These are phyloP conservation scores for Malania oleifera DNA, from an alignment of 164 flowering plant genomes.

Conservation along the genomic window DNA sequence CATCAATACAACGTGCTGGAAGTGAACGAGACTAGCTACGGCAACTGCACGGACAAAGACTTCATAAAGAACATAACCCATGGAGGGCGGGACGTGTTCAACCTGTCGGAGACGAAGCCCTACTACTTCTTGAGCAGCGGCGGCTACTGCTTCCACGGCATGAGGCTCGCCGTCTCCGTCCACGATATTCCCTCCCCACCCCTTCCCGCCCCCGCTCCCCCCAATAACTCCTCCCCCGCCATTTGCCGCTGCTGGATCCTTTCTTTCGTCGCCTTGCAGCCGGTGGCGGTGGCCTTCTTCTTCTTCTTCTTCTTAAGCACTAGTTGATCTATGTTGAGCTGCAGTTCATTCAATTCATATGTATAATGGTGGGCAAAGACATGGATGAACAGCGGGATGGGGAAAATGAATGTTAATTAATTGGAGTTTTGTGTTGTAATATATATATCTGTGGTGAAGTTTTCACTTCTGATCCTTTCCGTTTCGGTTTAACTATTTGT, in stretches of 20 bases:
- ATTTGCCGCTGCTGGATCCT: background rate
- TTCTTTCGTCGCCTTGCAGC: background rate
- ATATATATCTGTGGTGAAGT: too few species aligned
- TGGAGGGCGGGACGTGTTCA: constrained; percentile 43
- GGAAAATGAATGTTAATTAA: too few species aligned
- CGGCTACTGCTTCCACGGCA: constrained; percentile 41
- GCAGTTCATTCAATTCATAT: too few species aligned
- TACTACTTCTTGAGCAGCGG: constrained; percentile 41
- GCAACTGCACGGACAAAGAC: constrained; percentile 28
- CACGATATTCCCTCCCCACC: constrained; percentile 11
- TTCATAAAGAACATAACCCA: constrained; percentile 37
- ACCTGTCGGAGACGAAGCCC: constrained; percentile 29
- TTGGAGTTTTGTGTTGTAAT: too few species aligned
- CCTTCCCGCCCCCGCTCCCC: constrained; percentile 13
- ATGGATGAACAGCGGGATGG: too few species aligned
- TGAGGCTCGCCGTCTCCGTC: constrained; percentile 31
- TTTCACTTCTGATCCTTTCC: too few species aligned
- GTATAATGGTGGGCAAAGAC: too few species aligned
- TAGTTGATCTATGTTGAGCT: too few species aligned
- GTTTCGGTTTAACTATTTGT: too few species aligned
- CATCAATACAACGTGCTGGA: constrained; percentile 27
- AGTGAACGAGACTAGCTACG: constrained; percentile 42
- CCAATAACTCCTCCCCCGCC: too few species aligned
- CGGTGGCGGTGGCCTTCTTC: too few species aligned
- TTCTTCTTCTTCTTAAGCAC: too few species aligned